phyloP scores from a whole-genome alignment of 106 monocot species.

The Acorus calamus region DNA sequence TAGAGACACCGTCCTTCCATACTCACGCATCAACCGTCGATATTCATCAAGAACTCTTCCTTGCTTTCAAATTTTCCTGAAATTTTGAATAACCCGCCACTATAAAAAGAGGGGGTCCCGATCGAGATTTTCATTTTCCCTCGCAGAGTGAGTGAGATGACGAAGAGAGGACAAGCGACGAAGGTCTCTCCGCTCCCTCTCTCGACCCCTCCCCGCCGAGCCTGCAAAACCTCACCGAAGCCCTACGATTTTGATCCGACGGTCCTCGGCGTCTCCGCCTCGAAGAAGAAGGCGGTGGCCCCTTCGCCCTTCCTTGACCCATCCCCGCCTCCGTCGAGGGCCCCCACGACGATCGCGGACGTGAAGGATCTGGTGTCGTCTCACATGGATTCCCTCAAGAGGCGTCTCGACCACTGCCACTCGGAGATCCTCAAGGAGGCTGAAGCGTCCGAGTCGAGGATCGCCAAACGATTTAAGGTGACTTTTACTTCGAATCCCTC shows the following conservation, averaged over 20 bases:
- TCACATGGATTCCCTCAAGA: conserved; percentile 19
- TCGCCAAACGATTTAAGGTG: conserved; percentile 54
- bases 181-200: conserved; percentile 11
- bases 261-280: conserved; percentile 2
- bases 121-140: not conserved
- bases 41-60: too few relatives aligned
- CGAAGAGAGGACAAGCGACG: conserved; percentile 4
- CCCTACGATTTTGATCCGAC: conserved; percentile 8
- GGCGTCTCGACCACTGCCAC: conserved; percentile 30
- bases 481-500: not conserved
- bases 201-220: not conserved
- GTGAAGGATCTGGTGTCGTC: conserved; percentile 26
- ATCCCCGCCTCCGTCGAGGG: not conserved
- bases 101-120: not conserved
- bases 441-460: conserved; percentile 20
- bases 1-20: too few relatives aligned
- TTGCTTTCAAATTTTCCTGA: too few relatives aligned
- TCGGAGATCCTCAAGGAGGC: conserved; percentile 40
- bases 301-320: conserved; percentile 3
- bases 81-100: not conserved
- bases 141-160: not conserved
- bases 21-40: too few relatives aligned
- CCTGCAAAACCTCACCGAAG: not conserved
- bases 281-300: not conserved
- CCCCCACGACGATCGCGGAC: conserved; percentile 13